Evolutionary conservation across 768 basidiomycete genomes (phyloP), one percentile per base, ranked within the genome.

Genomic region (Mycena kentingensis): DNA sequence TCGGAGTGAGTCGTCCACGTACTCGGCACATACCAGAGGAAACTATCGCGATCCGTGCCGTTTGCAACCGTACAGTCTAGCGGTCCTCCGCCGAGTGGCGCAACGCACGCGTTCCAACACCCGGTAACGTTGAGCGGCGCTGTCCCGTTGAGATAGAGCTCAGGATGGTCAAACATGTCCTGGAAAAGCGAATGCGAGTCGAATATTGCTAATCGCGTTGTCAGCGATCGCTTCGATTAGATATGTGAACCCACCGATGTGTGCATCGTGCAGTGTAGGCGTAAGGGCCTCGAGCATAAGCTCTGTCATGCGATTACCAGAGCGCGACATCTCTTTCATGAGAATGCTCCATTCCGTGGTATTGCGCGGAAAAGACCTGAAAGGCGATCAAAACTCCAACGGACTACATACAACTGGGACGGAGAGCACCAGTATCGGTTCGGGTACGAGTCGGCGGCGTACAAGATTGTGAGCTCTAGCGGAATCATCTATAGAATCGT

Each of bases 161-260:
- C 57, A 1, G 85, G 85, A 49, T 77, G 64, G 22, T 68, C 65
- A 57, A 75, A 73, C 68, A 87, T 84, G 60, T 87, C 83, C 16
- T 74, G 64, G 63, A 87, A 84, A 26, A 87, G 72, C 2, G 71
- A 71, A 62, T 85, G 75, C 4, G 84, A 83, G 63, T 86, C 82
- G 57, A 86, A 87, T 1, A 82, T 63, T 1, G 77, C 85, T 84
- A 43, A 25, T 47, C 16, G 16, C 10, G 18, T 19, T 24, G 16
- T 58, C n/a, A n/a, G n/a, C n/a, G n/a, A n/a, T 26, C 44, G 22
- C 43, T 22, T 34, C 10, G 12, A 1, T 24, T 11, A 27, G 15
- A 38, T 18, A 4, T 11, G 16, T 7, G 39, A 19, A 56, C 75
- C 54, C 47, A 85, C 85, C 84, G 52, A 87, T 73, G 57, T 85